Evolutionary conservation across 176 grass and related monocot species (phyloP), one percentile per base, ranked within the genome.

Genomic region (Triticum turgidum): DNA sequence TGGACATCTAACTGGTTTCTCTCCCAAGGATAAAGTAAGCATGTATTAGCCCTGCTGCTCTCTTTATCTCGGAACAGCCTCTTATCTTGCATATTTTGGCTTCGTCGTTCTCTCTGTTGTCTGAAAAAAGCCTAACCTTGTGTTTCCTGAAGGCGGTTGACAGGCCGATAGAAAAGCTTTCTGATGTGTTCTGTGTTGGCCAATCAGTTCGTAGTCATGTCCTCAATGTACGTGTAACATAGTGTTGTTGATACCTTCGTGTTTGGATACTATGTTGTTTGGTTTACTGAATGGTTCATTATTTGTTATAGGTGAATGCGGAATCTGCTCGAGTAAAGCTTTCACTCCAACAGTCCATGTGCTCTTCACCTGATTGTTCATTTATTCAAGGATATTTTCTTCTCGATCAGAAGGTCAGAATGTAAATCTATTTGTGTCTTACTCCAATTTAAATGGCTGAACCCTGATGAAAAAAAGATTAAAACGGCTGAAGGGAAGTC

Each of bases 1-100:
- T 85, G 93, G 96, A 65, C 90, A 89, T 86, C 80, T 98, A 80
- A 98, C 90, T 89, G 96, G 96, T 80, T 98, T 98, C 82, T 92
- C 88, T 44, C 96, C 91, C 39, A 98, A 96, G 88, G 88, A 93
- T 86, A 94, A 94, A 95, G 96, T 98, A 94, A 75, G 84, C 58
- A 52, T 82, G 87, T 76, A 45, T 82, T 61, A 24, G 25, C 29
- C 74, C 80, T 83, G 58, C 11, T 14, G 0, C 79, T 51, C 54
- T 45, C 68, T 84, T 86, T 7, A n/a, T 82, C 30, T 84, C 4
- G 69, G 68, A 34, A 83, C 42, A 73, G 69, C 69, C 59, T 10
- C 82, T 84, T 83, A 92, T 81, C 33, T 90, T 79, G 34, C 69
- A 73, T 44, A 85, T 75, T 42, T 78, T 59, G 33, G 35, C 49